A percentile compares a stretch with the other conserved stretches of the same genome.
These are phyloP conservation scores for Xeromyces bisporus DNA, from an alignment of 495 filamentous ascomycete genomes.

Conservation along the genomic window DNA sequence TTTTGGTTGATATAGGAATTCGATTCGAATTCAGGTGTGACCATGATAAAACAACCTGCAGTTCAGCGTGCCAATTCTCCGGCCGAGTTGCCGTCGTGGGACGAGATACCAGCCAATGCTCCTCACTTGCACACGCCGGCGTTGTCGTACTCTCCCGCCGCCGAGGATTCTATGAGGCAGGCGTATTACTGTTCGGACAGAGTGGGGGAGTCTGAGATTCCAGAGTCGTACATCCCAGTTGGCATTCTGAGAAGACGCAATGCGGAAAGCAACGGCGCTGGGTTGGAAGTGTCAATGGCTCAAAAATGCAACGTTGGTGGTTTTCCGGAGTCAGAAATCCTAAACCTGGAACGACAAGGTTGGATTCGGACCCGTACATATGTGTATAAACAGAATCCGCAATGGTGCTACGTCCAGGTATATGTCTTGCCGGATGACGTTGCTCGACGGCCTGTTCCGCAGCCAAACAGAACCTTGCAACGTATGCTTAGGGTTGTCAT, in stretches of 20 bases:
- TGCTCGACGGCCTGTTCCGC: constrained; percentile 29
- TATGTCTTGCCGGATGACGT: constrained; percentile 55
- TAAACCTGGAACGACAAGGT: constrained; percentile 10
- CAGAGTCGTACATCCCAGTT: constrained; percentile 7
- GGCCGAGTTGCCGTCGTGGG: too few relatives aligned
- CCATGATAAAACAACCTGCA: too few relatives aligned
- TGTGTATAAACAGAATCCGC: constrained; percentile 4
- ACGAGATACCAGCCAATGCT: too few relatives aligned
- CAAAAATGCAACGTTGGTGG: not conserved
- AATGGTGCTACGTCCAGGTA: constrained; percentile 28
- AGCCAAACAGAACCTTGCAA: constrained; percentile 22
- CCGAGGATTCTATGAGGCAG: too few relatives aligned
- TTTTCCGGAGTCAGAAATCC: constrained; percentile 11
- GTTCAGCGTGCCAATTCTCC: too few relatives aligned
- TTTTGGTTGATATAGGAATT: too few relatives aligned
- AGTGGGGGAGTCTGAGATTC: constrained; percentile 1
- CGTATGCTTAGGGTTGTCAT: constrained; percentile 35
- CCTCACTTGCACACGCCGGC: not conserved
- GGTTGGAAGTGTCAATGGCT: not conserved
- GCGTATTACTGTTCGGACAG: too few relatives aligned
- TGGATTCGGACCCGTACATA: constrained; percentile 18
- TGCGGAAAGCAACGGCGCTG: not conserved
- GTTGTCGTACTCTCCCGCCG: not conserved
- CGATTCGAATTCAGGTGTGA: too few relatives aligned
- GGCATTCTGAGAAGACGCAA: constrained; percentile 7